Evolutionary conservation across 176 grass and related monocot genomes (phyloP).

Genomic region (Dactylis glomerata): DNA sequence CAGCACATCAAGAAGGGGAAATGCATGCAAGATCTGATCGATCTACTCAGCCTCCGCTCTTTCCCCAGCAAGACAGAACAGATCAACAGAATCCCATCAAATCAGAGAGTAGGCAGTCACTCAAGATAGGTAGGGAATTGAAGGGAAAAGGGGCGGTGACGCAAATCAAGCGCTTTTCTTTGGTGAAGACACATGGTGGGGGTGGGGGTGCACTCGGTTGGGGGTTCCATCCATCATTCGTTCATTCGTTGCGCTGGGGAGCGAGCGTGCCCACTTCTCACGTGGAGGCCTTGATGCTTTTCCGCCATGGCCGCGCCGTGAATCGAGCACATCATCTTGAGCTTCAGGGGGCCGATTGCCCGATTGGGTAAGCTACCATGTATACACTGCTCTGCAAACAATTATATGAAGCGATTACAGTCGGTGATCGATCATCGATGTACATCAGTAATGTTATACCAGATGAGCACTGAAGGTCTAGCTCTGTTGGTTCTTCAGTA

Average conservation of each 20-base stretch:
- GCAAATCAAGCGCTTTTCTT: not conserved
- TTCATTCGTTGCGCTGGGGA: not conserved
- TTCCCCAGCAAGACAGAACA: not conserved
- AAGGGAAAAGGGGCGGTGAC: not conserved
- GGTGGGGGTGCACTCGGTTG: conserved; percentile 1
- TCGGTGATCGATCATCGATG: not conserved
- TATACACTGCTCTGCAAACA: not conserved
- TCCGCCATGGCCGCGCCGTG: conserved; percentile 20
- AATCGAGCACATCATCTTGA: not conserved
- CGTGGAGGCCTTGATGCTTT: conserved; percentile 35
- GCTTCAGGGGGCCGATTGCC: not conserved
- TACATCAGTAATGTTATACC: not conserved
- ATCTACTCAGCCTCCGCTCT: not conserved
- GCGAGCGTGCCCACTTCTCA: conserved; percentile 26
- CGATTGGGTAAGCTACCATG: not conserved
- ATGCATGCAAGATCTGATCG: not conserved
- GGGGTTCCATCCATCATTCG: not conserved
- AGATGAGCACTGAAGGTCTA: not conserved
- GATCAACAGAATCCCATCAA: conserved; percentile 8
- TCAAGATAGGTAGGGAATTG: conserved; percentile 3
- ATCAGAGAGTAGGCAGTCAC: not conserved
- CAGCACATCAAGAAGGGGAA: not conserved
- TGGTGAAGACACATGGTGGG: conserved; percentile 15
- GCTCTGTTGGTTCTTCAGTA: not conserved
- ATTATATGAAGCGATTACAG: not conserved